Conservation (phyloP, 768 basidiomycete genomes). For the Naematelia encephala region DNA sequence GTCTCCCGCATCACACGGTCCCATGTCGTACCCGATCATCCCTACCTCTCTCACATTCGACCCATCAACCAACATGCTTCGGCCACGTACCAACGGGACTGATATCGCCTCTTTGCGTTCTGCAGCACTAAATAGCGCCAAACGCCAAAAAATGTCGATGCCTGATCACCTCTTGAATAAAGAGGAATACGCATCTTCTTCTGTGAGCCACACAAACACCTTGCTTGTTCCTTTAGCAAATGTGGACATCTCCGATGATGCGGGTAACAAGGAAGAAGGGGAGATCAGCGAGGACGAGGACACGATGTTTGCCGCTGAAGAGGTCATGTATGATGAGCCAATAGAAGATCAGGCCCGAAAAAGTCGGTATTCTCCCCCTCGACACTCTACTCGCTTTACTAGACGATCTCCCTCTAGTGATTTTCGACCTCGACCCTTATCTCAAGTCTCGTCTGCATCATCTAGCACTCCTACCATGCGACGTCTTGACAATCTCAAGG, state of each 20-base stretch:
- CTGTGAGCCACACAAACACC: background rate
- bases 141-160: background rate
- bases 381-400: background rate
- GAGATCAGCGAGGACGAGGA: constrained; percentile 40
- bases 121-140: background rate
- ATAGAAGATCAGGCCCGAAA: background rate
- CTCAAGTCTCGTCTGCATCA: background rate
- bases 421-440: background rate
- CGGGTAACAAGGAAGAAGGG: constrained; percentile 38
- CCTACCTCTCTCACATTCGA: background rate
- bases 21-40: background rate
- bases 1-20: background rate
- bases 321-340: constrained; percentile 2
- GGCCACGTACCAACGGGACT: background rate
- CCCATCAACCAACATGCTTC: background rate
- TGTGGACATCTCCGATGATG: background rate
- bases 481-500: background rate
- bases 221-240: background rate
- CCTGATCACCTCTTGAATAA: background rate
- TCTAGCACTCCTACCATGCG: background rate
- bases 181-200: background rate
- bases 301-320: background rate
- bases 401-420: background rate
- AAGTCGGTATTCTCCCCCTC: background rate
- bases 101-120: background rate